phyloP scores from a whole-genome alignment of 1,284 basidiomycete species.

The Cystobasidium sp. region DNA sequence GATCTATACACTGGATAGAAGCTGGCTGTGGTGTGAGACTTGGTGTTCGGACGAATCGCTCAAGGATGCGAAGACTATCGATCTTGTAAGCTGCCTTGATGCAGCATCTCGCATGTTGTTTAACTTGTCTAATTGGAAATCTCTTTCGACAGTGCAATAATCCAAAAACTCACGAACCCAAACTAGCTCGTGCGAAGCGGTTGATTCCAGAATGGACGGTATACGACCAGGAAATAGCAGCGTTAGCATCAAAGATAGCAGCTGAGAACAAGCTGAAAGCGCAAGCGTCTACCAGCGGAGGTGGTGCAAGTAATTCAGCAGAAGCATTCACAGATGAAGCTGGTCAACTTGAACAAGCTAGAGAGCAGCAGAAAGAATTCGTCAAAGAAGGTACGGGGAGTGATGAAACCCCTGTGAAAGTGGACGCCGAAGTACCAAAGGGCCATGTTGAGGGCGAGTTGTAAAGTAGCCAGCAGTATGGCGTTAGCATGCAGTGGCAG shows the following conservation, averaged over 20 bases:
- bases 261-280: conserved; percentile 24
- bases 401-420: neutral
- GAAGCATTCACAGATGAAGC: conserved; percentile 43
- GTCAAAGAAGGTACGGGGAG: conserved; percentile 41
- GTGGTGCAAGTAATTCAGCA: conserved; percentile 16
- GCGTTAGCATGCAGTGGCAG: neutral
- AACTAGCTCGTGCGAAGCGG: conserved; percentile 79
- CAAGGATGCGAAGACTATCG: conserved; percentile 81
- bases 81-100: too few species aligned
- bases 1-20: conserved; percentile 82
- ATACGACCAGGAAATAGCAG: conserved; percentile 68
- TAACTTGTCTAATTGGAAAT: too few species aligned
- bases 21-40: conserved; percentile 82
- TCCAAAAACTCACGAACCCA: conserved; percentile 71
- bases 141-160: conserved; percentile 57
- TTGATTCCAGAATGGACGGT: conserved; percentile 97
- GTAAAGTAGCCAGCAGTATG: neutral
- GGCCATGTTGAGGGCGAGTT: conserved; percentile 8
- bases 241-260: conserved; percentile 54
- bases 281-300: neutral
- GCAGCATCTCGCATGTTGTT: too few species aligned
- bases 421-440: neutral
- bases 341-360: conserved; percentile 38
- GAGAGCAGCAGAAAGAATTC: conserved; percentile 43
- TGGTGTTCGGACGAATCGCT: conserved; percentile 79